A percentile compares a stretch with the other conserved stretches of the same genome.
These are phyloP conservation scores for Gymnopilus junonius DNA, from an alignment of 768 basidiomycete species.

Conservation along the genomic window DNA sequence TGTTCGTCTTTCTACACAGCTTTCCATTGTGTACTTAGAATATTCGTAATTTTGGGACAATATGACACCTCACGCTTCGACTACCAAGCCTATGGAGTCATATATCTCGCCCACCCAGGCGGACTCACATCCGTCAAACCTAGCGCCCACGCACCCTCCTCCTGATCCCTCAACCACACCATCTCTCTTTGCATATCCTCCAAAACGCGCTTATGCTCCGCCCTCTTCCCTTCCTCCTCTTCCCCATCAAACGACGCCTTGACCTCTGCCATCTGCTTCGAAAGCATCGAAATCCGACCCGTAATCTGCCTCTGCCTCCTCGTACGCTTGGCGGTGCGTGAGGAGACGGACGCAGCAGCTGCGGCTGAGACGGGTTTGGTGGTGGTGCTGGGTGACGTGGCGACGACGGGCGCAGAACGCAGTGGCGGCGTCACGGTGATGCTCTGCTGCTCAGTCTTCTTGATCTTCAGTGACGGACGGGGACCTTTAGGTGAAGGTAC, in stretches of 20 bases:
- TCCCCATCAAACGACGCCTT: slow-evolving; percentile 11
- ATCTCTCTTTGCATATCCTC: slow-evolving; percentile 27
- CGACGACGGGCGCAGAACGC: neutral
- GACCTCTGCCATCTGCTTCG: slow-evolving; percentile 19
- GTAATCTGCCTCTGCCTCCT: slow-evolving; percentile 18
- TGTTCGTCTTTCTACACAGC: too few relatives aligned
- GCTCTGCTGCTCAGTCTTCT: slow-evolving; percentile 2
- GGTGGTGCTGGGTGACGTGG: neutral
- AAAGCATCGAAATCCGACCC: slow-evolving; percentile 19
- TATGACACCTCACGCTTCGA: too few relatives aligned
- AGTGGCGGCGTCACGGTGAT: neutral
- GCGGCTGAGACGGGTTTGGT: neutral
- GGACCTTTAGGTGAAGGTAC: slow-evolving; percentile 17
- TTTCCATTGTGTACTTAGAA: too few relatives aligned
- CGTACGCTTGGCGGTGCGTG: slow-evolving; percentile 11
- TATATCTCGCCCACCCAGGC: slow-evolving; percentile 22
- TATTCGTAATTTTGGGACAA: too few relatives aligned
- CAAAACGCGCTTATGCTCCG: slow-evolving; percentile 11
- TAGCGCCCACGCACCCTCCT: slow-evolving; percentile 26
- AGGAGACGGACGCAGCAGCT: neutral
- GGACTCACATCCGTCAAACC: slow-evolving; percentile 24
- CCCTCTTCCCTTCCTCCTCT: neutral
- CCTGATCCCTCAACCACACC: slow-evolving; percentile 26
- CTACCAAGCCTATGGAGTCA: slow-evolving; percentile 21
- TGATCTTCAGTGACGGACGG: slow-evolving; percentile 5